Percentiles rank a stretch among this genome's conserved stretches.
These are phyloP conservation scores for Clavispora santaluciae DNA, from an alignment of 805 yeast genomes.

Conservation along the genomic window DNA sequence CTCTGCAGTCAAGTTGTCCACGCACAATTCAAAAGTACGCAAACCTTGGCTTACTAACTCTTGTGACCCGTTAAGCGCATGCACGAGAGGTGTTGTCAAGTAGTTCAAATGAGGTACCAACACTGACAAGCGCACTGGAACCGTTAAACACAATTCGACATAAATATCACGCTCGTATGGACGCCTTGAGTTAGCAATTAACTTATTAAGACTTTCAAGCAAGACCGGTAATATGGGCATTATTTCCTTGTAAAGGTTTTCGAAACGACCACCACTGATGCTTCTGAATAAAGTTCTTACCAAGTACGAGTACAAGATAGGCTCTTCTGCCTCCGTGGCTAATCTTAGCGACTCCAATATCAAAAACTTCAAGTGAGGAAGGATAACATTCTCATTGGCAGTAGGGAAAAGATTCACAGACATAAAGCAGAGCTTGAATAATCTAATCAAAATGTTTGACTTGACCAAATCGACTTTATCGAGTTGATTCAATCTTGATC, in stretches of 20 bases:
- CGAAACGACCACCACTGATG: conserved; percentile 96
- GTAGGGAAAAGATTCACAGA: conserved; percentile 88
- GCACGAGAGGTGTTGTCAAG: conserved; percentile 85
- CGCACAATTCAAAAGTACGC: conserved; percentile 90
- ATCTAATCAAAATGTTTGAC: conserved; percentile 74
- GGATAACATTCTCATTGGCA: conserved; percentile 78
- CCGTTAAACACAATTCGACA: conserved; percentile 91
- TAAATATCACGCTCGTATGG: conserved; percentile 91
- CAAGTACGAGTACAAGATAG: conserved; percentile 81
- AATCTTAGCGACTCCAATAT: conserved; percentile 74
- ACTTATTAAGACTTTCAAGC: conserved; percentile 76
- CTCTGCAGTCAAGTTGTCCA: conserved; percentile 92
- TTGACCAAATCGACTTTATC: conserved; percentile 77
- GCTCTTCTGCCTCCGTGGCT: conserved; percentile 85
- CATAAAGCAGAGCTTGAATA: conserved; percentile 92
- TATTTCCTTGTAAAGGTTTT: conserved; percentile 85
- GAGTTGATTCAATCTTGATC: conserved; percentile 64
- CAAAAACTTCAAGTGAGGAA: conserved; percentile 82
- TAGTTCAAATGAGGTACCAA: conserved; percentile 88
- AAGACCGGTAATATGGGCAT: conserved; percentile 85
- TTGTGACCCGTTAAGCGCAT: conserved; percentile 83
- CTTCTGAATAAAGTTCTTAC: conserved; percentile 87
- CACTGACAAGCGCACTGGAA: conserved; percentile 91
- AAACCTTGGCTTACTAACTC: conserved; percentile 93
- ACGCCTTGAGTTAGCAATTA: conserved; percentile 76